Evolutionary conservation across 129 eudicot genomes (phyloP).

Genomic region (Erigeron canadensis): DNA sequence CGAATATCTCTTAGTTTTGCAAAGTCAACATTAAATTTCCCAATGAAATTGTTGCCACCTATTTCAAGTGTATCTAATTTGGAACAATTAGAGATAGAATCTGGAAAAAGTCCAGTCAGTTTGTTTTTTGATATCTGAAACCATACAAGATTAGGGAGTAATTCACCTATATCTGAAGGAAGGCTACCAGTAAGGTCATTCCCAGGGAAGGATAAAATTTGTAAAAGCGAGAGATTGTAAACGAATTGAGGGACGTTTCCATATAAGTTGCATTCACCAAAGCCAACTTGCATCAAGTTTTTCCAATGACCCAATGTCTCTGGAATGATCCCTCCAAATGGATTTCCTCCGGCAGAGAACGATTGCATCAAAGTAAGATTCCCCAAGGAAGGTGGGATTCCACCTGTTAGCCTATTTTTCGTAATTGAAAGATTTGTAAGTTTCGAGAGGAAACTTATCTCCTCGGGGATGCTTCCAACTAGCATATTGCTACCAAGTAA

Average conservation of each 20-base stretch:
- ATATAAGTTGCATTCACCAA: not conserved
- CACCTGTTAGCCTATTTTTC: not conserved
- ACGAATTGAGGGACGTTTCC: not conserved
- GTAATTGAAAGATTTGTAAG: not conserved
- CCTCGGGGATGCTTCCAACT: not conserved
- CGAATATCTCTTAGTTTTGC: not conserved
- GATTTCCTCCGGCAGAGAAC: not conserved
- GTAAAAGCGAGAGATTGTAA: not conserved
- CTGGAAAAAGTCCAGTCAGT: not conserved
- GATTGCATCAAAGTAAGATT: not conserved
- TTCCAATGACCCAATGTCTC: not conserved
- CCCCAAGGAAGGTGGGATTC: not conserved
- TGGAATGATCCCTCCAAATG: not conserved
- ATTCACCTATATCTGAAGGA: not conserved
- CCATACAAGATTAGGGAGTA: not conserved
- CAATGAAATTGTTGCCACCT: not conserved
- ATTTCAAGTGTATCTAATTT: not conserved
- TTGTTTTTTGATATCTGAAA: not conserved
- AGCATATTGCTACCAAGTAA: not conserved
- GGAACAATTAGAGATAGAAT: not conserved
- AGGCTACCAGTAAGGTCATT: not conserved
- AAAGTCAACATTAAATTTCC: not conserved
- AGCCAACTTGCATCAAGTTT: not conserved
- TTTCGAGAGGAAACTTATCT: not conserved
- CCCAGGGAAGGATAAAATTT: not conserved